Conservation (phyloP, 306 rosid genomes). For the Lotus japonicus region DNA sequence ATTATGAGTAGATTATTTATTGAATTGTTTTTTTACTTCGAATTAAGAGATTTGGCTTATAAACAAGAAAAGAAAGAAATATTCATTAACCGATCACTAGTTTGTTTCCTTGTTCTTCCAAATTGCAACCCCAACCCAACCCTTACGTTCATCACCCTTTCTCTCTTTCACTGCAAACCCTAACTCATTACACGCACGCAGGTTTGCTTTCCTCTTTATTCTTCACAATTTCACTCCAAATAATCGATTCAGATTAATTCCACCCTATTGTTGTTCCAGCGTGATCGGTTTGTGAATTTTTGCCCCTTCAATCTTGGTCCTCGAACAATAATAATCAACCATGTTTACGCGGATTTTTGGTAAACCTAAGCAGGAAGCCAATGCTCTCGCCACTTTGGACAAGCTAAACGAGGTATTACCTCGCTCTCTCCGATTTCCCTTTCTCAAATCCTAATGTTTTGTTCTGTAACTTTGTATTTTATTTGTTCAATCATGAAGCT, state of each 20-base stretch:
- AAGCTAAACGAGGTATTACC: conserved; percentile 72
- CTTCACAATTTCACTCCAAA: not conserved
- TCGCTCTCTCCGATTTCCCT: not conserved
- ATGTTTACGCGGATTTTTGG: conserved; percentile 81
- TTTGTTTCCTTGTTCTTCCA: no score
- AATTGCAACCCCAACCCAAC: no score
- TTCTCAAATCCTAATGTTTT: not conserved
- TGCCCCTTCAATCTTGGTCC: not conserved
- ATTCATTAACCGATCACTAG: no score
- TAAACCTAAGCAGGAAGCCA: conserved; percentile 71
- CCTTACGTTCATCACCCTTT: no score
- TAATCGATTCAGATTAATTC: not conserved
- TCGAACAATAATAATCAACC: conserved; percentile 26
- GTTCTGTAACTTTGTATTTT: not conserved
- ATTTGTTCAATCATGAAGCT: not conserved
- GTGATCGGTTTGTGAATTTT: not conserved
- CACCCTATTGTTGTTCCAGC: not conserved
- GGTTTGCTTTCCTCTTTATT: not conserved
- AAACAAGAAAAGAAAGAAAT: no score
- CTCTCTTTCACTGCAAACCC: no score
- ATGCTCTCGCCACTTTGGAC: conserved; percentile 64
- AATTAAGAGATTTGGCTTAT: no score
- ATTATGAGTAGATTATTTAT: no score
- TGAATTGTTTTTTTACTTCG: no score
- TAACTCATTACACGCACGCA: no score